Evolutionary conservation across 2,329 filamentous ascomycete species (phyloP).

Genomic region (Diplodia mutila): DNA sequence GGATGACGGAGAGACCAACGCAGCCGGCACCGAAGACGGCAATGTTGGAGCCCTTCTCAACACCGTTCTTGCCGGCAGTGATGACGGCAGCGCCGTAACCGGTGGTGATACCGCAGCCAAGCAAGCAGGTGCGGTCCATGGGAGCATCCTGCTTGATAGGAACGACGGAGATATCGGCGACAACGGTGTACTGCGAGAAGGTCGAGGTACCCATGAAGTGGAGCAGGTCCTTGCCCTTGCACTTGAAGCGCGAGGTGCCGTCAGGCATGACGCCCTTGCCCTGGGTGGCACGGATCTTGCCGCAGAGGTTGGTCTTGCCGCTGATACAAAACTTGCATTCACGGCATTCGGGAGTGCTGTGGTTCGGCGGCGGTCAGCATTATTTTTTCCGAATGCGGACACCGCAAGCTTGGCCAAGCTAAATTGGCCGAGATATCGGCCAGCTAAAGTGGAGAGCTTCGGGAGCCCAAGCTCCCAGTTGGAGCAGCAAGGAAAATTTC

Average conservation of each 20-base stretch:
- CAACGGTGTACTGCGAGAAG: constrained; percentile 98
- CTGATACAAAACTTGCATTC: constrained; percentile 99
- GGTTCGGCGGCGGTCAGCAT: neutral
- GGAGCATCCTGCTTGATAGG: constrained; percentile 87
- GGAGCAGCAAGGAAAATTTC: neutral
- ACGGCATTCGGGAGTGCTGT: constrained; percentile 89
- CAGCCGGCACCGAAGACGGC: constrained; percentile 96
- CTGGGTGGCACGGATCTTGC: constrained; percentile 97
- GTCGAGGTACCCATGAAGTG: constrained; percentile 99
- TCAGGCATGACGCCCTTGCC: constrained; percentile 97
- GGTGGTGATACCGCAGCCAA: constrained; percentile 98
- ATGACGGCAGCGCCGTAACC: constrained; percentile 95
- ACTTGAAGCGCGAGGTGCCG: constrained; percentile 90
- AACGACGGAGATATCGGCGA: constrained; percentile 97
- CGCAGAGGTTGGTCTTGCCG: constrained; percentile 98
- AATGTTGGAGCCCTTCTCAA: constrained; percentile 86
- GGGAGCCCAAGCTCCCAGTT: neutral
- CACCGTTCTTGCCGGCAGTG: constrained; percentile 69
- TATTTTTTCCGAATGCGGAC: neutral
- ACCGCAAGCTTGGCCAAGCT: neutral
- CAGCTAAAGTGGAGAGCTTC: neutral
- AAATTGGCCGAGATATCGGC: neutral
- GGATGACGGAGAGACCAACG: constrained; percentile 92
- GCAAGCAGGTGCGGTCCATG: constrained; percentile 93
- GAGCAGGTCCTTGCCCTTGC: constrained; percentile 90